Conservation (phyloP, 208 protist genomes). For the Novymonas esmeraldas region DNA sequence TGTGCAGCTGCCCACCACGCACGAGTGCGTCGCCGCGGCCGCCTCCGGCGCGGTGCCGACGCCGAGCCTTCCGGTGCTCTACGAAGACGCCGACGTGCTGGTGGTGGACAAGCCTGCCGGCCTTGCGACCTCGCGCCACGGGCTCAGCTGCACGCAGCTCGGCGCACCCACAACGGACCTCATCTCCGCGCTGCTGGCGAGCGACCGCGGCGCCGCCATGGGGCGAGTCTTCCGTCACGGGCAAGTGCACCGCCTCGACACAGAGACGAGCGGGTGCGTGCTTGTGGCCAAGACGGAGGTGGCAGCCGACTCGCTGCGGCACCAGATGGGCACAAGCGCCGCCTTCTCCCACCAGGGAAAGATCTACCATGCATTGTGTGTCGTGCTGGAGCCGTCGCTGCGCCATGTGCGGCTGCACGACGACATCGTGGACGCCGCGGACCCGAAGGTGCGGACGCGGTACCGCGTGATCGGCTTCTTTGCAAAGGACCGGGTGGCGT, state of each 20-base stretch:
- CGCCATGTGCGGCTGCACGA: slow-evolving; percentile 45
- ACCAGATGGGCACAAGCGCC: slow-evolving; percentile 80
- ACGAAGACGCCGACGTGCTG: slow-evolving; percentile 75
- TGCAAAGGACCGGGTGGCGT: slow-evolving; percentile 36
- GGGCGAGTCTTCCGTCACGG: slow-evolving; percentile 60
- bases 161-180: slow-evolving; percentile 38
- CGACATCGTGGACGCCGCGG: slow-evolving; percentile 44
- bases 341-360: slow-evolving; percentile 67
- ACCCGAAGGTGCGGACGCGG: slow-evolving; percentile 58
- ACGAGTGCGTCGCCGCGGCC: slow-evolving; percentile 68
- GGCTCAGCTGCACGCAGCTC: slow-evolving; percentile 63
- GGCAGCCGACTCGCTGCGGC: slow-evolving; percentile 65
- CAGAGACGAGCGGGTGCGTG: slow-evolving; percentile 75
- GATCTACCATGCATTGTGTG: slow-evolving; percentile 75
- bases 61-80: slow-evolving; percentile 41
- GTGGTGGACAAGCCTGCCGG: slow-evolving; percentile 79
- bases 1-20: slow-evolving; percentile 50
- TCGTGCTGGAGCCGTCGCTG: slow-evolving; percentile 71
- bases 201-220: background rate
- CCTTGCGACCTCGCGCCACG: slow-evolving; percentile 75
- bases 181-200: slow-evolving; percentile 45
- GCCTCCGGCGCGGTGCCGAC: background rate
- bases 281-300: slow-evolving; percentile 65
- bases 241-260: slow-evolving; percentile 83
- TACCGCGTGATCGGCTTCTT: slow-evolving; percentile 74